Percentiles rank a stretch among this genome's conserved stretches.
Conservation (phyloP, 2,329 filamentous ascomycete genomes). For the Claviceps arundinis region DNA sequence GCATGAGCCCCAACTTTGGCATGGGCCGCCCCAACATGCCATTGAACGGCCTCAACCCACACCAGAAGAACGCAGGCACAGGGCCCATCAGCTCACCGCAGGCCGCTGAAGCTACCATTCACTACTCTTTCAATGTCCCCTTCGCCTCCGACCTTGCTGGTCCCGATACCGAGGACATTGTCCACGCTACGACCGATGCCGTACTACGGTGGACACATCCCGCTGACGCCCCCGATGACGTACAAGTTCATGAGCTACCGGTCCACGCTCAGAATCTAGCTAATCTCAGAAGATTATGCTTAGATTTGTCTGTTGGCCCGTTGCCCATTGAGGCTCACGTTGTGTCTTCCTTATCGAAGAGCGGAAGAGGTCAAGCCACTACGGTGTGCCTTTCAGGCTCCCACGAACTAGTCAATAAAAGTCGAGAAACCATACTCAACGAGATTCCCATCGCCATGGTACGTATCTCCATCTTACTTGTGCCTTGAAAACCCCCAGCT, state of each 20-base stretch:
- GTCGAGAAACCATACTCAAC: constrained; percentile 78
- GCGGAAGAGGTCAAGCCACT: constrained; percentile 55
- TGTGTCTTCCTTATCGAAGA: constrained; percentile 67
- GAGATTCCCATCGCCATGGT: constrained; percentile 88
- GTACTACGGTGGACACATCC: constrained; percentile 89
- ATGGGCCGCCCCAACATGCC: constrained; percentile 49
- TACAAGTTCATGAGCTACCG: constrained; percentile 79
- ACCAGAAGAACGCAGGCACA: constrained; percentile 41
- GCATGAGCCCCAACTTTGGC: constrained; percentile 55
- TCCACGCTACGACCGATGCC: constrained; percentile 80
- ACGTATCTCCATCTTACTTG: constrained; percentile 25
- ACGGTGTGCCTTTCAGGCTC: constrained; percentile 87
- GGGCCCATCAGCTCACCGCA: constrained; percentile 53
- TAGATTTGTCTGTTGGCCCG: constrained; percentile 58
- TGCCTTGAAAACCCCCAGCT: neutral
- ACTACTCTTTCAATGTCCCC: constrained; percentile 94
- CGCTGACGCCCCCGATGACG: constrained; percentile 70
- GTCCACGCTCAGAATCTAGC: constrained; percentile 80
- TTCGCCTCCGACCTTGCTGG: constrained; percentile 87
- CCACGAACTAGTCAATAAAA: constrained; percentile 77
- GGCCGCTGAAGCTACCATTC: constrained; percentile 63
- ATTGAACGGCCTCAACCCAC: constrained; percentile 40
- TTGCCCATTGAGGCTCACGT: constrained; percentile 73
- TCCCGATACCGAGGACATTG: constrained; percentile 85
- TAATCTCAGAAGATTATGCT: constrained; percentile 65